Percentiles rank a stretch among this genome's conserved stretches.
Conservation (phyloP, 73 alveolate genomes). For the Blepharisma stoltei region DNA sequence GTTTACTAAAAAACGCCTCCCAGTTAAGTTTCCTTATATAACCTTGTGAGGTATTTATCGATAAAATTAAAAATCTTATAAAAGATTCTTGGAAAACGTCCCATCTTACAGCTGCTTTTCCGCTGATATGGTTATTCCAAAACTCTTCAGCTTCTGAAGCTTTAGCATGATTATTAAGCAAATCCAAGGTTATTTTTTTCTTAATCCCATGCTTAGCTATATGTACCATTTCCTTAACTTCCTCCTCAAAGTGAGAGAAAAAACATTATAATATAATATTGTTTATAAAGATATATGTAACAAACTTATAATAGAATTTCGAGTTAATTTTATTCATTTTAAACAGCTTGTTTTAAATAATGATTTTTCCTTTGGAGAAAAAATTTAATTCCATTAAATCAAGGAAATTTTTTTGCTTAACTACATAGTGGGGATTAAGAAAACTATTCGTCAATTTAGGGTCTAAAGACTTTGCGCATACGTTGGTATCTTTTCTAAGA, state of each 20-base stretch:
- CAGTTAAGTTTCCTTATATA: neutral
- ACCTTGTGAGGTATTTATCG: slow-evolving; percentile 1
- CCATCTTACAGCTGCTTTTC: slow-evolving; percentile 1
- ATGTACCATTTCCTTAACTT: neutral
- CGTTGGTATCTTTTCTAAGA: neutral
- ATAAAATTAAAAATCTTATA: neutral
- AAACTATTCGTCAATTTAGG: neutral
- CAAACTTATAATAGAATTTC: too few species aligned
- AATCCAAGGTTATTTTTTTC: neutral
- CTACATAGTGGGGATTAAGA: too few species aligned
- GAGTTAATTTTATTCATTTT: too few species aligned
- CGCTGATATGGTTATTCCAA: neutral
- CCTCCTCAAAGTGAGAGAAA: too few species aligned
- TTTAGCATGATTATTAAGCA: neutral
- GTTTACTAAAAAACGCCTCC: neutral
- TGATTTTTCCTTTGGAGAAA: too few species aligned
- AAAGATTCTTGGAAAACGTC: slow-evolving; percentile 23
- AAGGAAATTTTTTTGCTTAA: too few species aligned
- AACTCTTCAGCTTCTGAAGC: neutral
- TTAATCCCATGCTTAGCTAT: neutral
- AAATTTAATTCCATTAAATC: too few species aligned
- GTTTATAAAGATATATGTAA: too few species aligned
- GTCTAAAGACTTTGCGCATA: neutral
- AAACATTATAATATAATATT: too few species aligned
- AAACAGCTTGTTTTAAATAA: too few species aligned